Base-by-base conservation (phyloP, 768 basidiomycete genomes). In the Collybiopsis confluens region DNA sequence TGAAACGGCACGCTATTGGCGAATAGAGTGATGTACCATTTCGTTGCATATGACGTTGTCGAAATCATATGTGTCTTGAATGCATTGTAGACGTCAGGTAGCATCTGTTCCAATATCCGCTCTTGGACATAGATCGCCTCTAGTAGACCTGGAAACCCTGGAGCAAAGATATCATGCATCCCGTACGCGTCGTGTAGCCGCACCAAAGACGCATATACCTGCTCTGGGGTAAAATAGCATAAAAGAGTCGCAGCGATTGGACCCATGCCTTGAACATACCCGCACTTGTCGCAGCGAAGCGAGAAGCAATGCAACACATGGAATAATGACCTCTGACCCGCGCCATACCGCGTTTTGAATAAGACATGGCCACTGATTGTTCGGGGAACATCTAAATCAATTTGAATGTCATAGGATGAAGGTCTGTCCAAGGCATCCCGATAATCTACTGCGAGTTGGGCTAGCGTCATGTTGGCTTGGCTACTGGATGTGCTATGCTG, bases 251-350 rank as follows among this genome's bases (percentile, higher is more conserved):
- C 90, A 0, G 96, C 92, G 54, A 99, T 90, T 5, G 96, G 91
- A 2, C 97, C 95, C 97, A 99, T 99, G 56, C 97, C 97, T 71
- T 99, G 97, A 37, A 95, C 94, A 66, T 99, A 99, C 15, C 96
- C 96, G 57, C 97, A 98, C 10, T 79, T 74, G 16, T 74, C 67
- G 69, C 96, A 98, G n/a, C 77, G 75, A 18, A 95, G 76, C 1
- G 93, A 95, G 66, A 97, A 94, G 47, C 82, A 82, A 68, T 98
- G 97, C 24, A 98, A 77, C 54, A 97, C 92, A 65, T 92, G 93
- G 70, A 98, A 98, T 10, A 99, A 75, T 3, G 91, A 90, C 10
- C 96, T 86, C 81, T 99, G 96, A 7, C 95, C 97, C 56, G 88
- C 82, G 46, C 97, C 97, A 69, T 99, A 99, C 59, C 97, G 80